Evolutionary conservation across 1,284 basidiomycete genomes (phyloP).

Genomic region (Trametes polyzona): DNA sequence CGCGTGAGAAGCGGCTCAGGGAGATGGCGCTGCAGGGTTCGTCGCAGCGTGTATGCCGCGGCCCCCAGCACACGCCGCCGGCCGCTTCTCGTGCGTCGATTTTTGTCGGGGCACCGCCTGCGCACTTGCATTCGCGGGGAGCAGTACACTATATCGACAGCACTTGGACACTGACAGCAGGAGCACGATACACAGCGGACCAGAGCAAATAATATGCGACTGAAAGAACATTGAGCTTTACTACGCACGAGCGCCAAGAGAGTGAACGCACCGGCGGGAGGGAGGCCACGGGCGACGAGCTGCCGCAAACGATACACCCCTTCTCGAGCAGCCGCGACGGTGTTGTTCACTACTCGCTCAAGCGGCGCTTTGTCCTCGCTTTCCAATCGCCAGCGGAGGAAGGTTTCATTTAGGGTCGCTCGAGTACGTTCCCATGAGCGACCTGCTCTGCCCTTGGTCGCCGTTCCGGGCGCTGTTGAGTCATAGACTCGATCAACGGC

Average conservation of each 20-base stretch:
- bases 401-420: background rate
- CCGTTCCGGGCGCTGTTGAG: background rate
- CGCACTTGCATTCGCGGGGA: too few species aligned
- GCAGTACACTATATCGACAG: too few species aligned
- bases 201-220: too few species aligned
- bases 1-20: too few species aligned
- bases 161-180: too few species aligned
- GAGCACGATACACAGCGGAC: too few species aligned
- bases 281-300: background rate
- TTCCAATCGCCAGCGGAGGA: conserved; percentile 11
- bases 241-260: background rate
- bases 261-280: background rate
- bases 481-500: background rate
- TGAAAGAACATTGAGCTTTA: too few species aligned
- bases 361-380: conserved; percentile 4
- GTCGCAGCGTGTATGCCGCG: too few species aligned
- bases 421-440: background rate
- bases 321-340: conserved; percentile 19
- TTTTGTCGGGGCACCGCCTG: too few species aligned
- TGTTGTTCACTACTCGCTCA: conserved; percentile 18
- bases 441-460: background rate
- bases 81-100: too few species aligned
- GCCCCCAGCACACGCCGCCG: too few species aligned
- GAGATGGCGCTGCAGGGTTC: too few species aligned
- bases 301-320: conserved; percentile 14